Evolutionary conservation across 2,329 filamentous ascomycete genomes (phyloP).

Genomic region (Aspergillus latus): DNA sequence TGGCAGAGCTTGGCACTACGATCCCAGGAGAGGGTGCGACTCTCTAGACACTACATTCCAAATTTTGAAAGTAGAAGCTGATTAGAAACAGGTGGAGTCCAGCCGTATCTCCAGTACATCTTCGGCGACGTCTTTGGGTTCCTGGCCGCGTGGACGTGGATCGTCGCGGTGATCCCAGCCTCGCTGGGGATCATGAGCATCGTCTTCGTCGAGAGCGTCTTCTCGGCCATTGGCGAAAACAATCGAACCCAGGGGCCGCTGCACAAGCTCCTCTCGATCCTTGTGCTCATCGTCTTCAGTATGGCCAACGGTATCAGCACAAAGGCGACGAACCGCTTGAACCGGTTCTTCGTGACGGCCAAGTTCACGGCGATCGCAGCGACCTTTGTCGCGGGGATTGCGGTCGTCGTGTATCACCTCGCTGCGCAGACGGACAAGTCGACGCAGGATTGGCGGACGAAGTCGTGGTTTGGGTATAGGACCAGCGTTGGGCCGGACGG

Average conservation of each 20-base stretch:
- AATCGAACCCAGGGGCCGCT: conserved; percentile 8
- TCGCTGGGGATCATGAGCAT: conserved; percentile 22
- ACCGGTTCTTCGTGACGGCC: conserved; percentile 18
- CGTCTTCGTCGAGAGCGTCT: conserved; percentile 22
- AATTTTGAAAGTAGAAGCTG: neutral
- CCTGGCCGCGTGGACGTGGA: conserved; percentile 23
- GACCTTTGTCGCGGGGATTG: conserved; percentile 13
- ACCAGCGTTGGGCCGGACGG: conserved; percentile 18
- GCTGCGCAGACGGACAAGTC: neutral
- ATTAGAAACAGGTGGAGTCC: conserved; percentile 15
- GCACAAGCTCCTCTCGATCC: conserved; percentile 18
- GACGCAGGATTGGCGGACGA: conserved; percentile 17
- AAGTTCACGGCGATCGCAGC: conserved; percentile 17
- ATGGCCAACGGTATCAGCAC: conserved; percentile 21
- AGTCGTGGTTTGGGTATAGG: conserved; percentile 18
- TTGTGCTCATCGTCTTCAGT: conserved; percentile 12
- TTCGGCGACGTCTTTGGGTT: conserved; percentile 22
- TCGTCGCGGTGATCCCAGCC: conserved; percentile 21
- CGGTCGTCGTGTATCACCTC: conserved; percentile 14
- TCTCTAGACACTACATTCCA: no score
- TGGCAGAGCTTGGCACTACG: conserved; percentile 21
- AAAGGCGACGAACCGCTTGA: conserved; percentile 18
- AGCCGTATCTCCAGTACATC: conserved; percentile 20
- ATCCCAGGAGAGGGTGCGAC: conserved; percentile 20
- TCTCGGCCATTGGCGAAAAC: conserved; percentile 14